A percentile compares a stretch with the other conserved stretches of the same genome.
Evolutionary conservation across 371 early-diverging fungal genomes (phyloP).

Genomic region (Mortierella sp.): DNA sequence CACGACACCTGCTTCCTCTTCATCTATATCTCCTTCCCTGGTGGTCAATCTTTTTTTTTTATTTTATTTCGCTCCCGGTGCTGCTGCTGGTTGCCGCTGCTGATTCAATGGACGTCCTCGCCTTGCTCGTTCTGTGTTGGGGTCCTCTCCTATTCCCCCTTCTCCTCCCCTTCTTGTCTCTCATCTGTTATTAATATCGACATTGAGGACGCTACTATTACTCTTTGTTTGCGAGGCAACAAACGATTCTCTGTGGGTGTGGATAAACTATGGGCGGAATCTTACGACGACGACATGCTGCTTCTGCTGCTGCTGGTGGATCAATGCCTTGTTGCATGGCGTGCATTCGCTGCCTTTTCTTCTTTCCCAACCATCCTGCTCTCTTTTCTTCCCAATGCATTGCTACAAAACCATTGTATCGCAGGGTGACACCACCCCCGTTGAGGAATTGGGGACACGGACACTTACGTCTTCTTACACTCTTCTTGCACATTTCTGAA

Average conservation of each 20-base stretch:
- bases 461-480: background rate
- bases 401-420: background rate
- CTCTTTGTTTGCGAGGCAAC: background rate
- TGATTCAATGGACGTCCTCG: background rate
- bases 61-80: background rate
- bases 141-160: background rate
- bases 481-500: background rate
- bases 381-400: background rate
- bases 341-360: background rate
- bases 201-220: background rate
- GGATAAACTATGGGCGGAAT: conserved; percentile 6
- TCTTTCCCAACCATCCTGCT: background rate
- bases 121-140: background rate
- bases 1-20: too few relatives aligned
- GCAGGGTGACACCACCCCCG: background rate
- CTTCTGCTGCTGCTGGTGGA: background rate
- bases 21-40: background rate
- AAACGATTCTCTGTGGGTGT: background rate
- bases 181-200: conserved; percentile 4
- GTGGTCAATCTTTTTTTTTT: background rate
- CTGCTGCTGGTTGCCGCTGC: conserved; percentile 11
- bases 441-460: background rate
- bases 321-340: background rate
- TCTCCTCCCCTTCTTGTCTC: background rate
- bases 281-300: background rate